Conservation (phyloP, 2,329 filamentous ascomycete genomes). For the Pseudocercospora fijiensis region DNA sequence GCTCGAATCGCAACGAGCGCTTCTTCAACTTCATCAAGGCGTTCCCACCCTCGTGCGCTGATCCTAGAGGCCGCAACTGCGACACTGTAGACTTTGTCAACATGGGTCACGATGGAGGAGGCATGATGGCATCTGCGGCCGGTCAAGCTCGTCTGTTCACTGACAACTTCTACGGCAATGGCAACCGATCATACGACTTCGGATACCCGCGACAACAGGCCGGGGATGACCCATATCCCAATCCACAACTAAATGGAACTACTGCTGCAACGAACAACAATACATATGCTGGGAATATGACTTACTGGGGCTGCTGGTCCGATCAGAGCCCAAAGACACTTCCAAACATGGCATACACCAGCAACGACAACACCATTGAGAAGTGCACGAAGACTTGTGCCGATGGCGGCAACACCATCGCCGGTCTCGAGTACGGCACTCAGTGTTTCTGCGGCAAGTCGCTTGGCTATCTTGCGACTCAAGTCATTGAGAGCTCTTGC, state of each 20-base stretch:
- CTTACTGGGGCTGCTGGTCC: constrained; percentile 41
- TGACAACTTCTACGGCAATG: constrained; percentile 42
- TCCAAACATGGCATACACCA: constrained; percentile 31
- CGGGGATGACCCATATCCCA: constrained; percentile 37
- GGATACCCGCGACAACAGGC: constrained; percentile 39
- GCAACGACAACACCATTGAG: constrained; percentile 35
- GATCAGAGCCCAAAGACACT: constrained; percentile 33
- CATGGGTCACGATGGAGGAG: constrained; percentile 39
- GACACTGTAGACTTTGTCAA: constrained; percentile 40
- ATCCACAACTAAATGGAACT: constrained; percentile 33
- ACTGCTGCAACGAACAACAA: constrained; percentile 29
- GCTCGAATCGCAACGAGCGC: constrained; percentile 40
- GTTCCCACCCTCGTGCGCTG: constrained; percentile 37
- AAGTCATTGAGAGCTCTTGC: constrained; percentile 38
- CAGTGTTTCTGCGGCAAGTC: constrained; percentile 40
- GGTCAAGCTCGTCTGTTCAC: constrained; percentile 40
- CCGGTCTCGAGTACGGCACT: constrained; percentile 37
- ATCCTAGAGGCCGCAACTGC: constrained; percentile 31
- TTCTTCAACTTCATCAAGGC: constrained; percentile 44
- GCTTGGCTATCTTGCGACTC: constrained; percentile 28
- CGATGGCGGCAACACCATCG: constrained; percentile 36
- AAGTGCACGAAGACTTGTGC: constrained; percentile 36
- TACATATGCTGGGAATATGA: constrained; percentile 40
- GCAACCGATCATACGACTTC: constrained; percentile 38
- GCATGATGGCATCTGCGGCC: constrained; percentile 39